Base-by-base conservation (phyloP, 176 grass and related monocot genomes). In the Oryza longistaminata region DNA sequence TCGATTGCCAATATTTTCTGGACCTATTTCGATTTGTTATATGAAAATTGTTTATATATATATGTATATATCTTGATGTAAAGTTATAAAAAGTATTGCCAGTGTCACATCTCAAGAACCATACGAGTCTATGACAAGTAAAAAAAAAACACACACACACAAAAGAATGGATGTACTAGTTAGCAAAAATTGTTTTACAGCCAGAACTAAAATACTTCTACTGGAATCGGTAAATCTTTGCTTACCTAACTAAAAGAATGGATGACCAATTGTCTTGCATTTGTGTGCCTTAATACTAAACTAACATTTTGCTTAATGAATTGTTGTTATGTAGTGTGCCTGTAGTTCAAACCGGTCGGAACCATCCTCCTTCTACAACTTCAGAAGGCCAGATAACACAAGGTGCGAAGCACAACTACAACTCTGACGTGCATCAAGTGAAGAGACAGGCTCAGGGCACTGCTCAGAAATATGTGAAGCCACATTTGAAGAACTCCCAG, bases 301-400 rank as follows among this genome's bases (percentile, higher is more conserved):
- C 29, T 68, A 48, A 67, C 10, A 48, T 40, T 88, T 42, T 80
- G n/a, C 75, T 86, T 60, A 70, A 27, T 78, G 64, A n/a, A 67
- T 74, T 85, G 70, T 81, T 15, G 81, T 24, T 75, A 66, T 87
- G 45, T 75, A 95, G 90, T 53, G 73, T 16, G 73, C 31, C 21
- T 87, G 45, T 19, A 75, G 90, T 84, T 88, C 82, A 64, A 45
- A 76, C 85, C 77, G 90, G 84, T 73, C 40, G 60, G 76, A 88
- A 92, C 49, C 69, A 19, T 3, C 82, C 71, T 64, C 43, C 75
- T 71, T n/a, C 72, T 8, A 88, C 66, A 79, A 90, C 78, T 19
- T 90, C 76, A 61, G 88, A 92, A 17, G 71, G 72, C 22, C 73
- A 90, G 50, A 66, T 65, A 1, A 68, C 58, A 5, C 75, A 80